Percentiles rank a stretch among this genome's conserved stretches.
Evolutionary conservation across 192 early-diverging fungal species (phyloP).

Genomic region (Gryganskiella cystojenkinii): DNA sequence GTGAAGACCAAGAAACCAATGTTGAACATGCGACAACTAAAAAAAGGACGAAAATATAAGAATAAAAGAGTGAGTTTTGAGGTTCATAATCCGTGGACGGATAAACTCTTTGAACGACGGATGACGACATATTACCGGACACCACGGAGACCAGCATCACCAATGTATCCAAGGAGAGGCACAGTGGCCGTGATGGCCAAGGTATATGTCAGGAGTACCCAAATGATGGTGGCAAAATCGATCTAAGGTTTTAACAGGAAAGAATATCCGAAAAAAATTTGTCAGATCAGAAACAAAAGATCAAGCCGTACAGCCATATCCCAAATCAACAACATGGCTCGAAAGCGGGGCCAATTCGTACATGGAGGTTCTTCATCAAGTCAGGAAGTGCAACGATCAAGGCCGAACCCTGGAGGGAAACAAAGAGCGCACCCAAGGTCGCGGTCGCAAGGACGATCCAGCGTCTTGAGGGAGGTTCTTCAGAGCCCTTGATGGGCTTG

Average conservation of each 20-base stretch:
- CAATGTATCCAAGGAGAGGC: slow-evolving; percentile 35
- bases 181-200: slow-evolving; percentile 46
- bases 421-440: slow-evolving; percentile 47
- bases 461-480: slow-evolving; percentile 43
- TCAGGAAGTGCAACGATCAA: slow-evolving; percentile 52
- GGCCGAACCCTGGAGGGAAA: slow-evolving; percentile 49
- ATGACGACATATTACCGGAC: slow-evolving; percentile 29
- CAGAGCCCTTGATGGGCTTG: slow-evolving; percentile 32
- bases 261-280: background rate
- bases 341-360: background rate
- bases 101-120: background rate
- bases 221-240: slow-evolving; percentile 46
- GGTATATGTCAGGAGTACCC: slow-evolving; percentile 47
- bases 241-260: slow-evolving; percentile 13
- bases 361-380: slow-evolving; percentile 45
- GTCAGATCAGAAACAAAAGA: background rate
- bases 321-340: background rate
- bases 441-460: slow-evolving; percentile 53
- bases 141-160: slow-evolving; percentile 38
- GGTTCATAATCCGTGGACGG: background rate
- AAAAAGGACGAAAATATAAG: slow-evolving; percentile 4
- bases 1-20: slow-evolving; percentile 49
- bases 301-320: background rate
- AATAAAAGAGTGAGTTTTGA: background rate
- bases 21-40: slow-evolving; percentile 50